These are phyloP conservation scores for Leccinum truebloodii DNA, from an alignment of 768 basidiomycete species.

Conservation along the genomic window DNA sequence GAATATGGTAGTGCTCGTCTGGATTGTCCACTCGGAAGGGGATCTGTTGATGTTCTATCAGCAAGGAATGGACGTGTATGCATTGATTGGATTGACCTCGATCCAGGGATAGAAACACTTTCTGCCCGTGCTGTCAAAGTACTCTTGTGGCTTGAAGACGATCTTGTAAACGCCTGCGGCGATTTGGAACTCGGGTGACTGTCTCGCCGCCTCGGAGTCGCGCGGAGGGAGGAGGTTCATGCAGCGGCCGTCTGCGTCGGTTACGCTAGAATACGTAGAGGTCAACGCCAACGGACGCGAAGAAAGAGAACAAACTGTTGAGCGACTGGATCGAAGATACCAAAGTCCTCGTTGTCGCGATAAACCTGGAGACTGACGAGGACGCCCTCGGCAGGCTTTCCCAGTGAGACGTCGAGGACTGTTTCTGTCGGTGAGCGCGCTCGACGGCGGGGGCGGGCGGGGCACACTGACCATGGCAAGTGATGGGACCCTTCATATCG, in stretches of 20 bases:
- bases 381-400: constrained; percentile 77
- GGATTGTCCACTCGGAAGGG: constrained; percentile 73
- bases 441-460: not conserved
- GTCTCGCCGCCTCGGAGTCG: constrained; percentile 45
- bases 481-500: constrained; percentile 75
- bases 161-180: constrained; percentile 70
- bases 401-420: constrained; percentile 88
- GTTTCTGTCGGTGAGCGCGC: constrained; percentile 1
- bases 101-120: constrained; percentile 89
- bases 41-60: constrained; percentile 51
- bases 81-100: constrained; percentile 54
- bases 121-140: constrained; percentile 65
- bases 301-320: constrained; percentile 50
- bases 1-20: constrained; percentile 86
- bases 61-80: not conserved
- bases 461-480: constrained; percentile 73
- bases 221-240: constrained; percentile 64
- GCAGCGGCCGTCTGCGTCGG: constrained; percentile 84
- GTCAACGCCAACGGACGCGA: not conserved
- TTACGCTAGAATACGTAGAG: constrained; percentile 47
- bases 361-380: constrained; percentile 60
- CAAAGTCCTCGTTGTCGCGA: constrained; percentile 38
- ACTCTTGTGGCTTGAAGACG: constrained; percentile 79
- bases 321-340: constrained; percentile 56
- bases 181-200: constrained; percentile 45